Conservation (phyloP, 2,329 filamentous ascomycete species). For the Botrytis elliptica region DNA sequence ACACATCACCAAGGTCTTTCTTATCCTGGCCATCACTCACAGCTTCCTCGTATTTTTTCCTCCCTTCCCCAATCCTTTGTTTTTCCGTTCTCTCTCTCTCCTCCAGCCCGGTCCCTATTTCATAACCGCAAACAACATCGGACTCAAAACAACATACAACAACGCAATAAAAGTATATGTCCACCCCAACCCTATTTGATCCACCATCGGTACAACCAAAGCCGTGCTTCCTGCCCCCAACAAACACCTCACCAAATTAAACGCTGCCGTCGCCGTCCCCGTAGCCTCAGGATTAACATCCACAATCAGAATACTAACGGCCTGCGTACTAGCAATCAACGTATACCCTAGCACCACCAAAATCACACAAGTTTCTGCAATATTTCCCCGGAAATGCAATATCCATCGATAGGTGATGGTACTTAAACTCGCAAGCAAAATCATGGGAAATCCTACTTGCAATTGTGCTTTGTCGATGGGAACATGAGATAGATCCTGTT, state of each 20-base stretch:
- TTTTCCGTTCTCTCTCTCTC: slow-evolving; percentile 37
- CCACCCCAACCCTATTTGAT: slow-evolving; percentile 52
- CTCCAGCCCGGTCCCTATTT: slow-evolving; percentile 47
- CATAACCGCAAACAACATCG: slow-evolving; percentile 46
- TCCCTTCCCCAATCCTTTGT: slow-evolving; percentile 22
- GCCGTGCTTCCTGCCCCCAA: slow-evolving; percentile 54
- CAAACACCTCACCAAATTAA: slow-evolving; percentile 56
- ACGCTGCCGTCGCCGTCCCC: slow-evolving; percentile 55
- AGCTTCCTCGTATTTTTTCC: background rate
- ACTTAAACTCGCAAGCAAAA: slow-evolving; percentile 49
- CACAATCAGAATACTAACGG: slow-evolving; percentile 52
- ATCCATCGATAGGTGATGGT: slow-evolving; percentile 55
- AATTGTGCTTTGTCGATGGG: slow-evolving; percentile 53
- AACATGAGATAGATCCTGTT: slow-evolving; percentile 49
- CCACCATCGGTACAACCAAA: slow-evolving; percentile 52
- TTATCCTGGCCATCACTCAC: background rate
- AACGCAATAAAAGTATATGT: slow-evolving; percentile 50
- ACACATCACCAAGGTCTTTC: too few species aligned
- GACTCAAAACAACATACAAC: slow-evolving; percentile 44
- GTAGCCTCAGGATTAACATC: slow-evolving; percentile 55
- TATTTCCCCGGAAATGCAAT: slow-evolving; percentile 43
- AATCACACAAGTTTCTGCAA: slow-evolving; percentile 50
- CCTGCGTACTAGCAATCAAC: slow-evolving; percentile 54
- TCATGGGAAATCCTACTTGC: slow-evolving; percentile 50
- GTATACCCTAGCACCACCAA: slow-evolving; percentile 49